Base-by-base conservation (phyloP, 768 basidiomycete genomes). In the Calocera cornea region DNA sequence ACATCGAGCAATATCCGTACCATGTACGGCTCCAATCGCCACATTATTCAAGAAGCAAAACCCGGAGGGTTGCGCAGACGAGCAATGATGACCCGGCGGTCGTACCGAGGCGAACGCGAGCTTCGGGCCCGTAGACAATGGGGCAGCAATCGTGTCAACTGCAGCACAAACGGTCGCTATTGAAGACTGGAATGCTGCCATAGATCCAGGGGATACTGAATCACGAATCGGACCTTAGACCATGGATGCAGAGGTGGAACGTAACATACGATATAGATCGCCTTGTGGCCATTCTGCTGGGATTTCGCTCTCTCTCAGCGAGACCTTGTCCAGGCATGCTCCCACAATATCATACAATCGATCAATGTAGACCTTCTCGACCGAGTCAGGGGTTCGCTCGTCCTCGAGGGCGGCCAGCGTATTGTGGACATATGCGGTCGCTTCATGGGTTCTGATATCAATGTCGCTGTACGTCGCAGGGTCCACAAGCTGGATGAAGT, bases 31-130 rank as follows among this genome's bases (percentile, higher is more conserved):
- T 0, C 83, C 94, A 1, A 97, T 83, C 0, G 88, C 87, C 0
- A 97, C 89, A 72, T 98, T 99, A 71, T 97, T 97, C 34, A 97
- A 83, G 71, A 95, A 97, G 76, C 95, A 97, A 75, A 97, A 98
- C 0, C 95, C 95, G 11, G 86, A 87, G 0, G 95, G 95, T 0
- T 84, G 84, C 68, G 93, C 85, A 76, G 94, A 92, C 1, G 90
- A 90, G 73, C 94, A 95, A 72, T 97, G 94, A 79, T 97, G 94
- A 1, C 95, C 95, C 0, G 95, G 95, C 0, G 94, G 95, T 64
- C 95, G 79, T 22, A 97, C 82, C 0, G 86, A 87, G 11, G 91
- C 92, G 75, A 97, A 97, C 0, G 89, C 90, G 44, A 24, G 70
- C 36, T 24, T 7, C 40, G 2, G 70, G 68, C 1, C 76, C 2